Percentiles rank a stretch among this genome's conserved stretches.
These are phyloP conservation scores for Austroboletus novae-zelandiae DNA, from an alignment of 1,284 basidiomycete species.

Conservation along the genomic window DNA sequence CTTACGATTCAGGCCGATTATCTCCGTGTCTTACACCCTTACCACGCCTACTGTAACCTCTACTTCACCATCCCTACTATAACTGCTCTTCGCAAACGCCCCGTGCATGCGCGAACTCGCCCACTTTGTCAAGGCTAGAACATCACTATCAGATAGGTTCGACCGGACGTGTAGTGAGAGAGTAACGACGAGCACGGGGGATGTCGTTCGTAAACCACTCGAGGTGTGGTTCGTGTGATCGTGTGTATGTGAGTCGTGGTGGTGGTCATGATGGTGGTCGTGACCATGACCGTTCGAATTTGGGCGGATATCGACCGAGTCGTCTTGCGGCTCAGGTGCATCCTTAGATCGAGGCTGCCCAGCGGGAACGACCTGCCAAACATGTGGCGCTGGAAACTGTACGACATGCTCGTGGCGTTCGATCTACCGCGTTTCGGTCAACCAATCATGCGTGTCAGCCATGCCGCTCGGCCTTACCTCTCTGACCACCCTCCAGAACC, in stretches of 20 bases:
- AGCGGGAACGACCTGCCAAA: slow-evolving; percentile 77
- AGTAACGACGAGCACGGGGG: slow-evolving; percentile 71
- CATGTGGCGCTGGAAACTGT: slow-evolving; percentile 77
- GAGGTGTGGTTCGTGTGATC: background rate
- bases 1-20: slow-evolving; percentile 7
- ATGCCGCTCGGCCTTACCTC: slow-evolving; percentile 50
- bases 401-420: slow-evolving; percentile 77
- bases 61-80: slow-evolving; percentile 30
- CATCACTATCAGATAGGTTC: slow-evolving; percentile 70
- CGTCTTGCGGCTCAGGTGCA: background rate
- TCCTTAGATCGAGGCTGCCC: slow-evolving; percentile 21
- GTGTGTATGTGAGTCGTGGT: background rate
- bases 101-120: slow-evolving; percentile 61
- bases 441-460: too few species aligned
- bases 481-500: slow-evolving; percentile 73
- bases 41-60: slow-evolving; percentile 53
- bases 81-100: slow-evolving; percentile 37
- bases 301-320: background rate
- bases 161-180: slow-evolving; percentile 73
- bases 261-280: slow-evolving; percentile 2
- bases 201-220: slow-evolving; percentile 10
- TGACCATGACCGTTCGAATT: slow-evolving; percentile 15
- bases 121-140: slow-evolving; percentile 70
- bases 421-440: slow-evolving; percentile 43
- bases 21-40: slow-evolving; percentile 25